Percentiles rank a stretch among this genome's conserved stretches.
These are phyloP conservation scores for Boletus barrowsii DNA, from an alignment of 768 basidiomycete species.

Conservation along the genomic window DNA sequence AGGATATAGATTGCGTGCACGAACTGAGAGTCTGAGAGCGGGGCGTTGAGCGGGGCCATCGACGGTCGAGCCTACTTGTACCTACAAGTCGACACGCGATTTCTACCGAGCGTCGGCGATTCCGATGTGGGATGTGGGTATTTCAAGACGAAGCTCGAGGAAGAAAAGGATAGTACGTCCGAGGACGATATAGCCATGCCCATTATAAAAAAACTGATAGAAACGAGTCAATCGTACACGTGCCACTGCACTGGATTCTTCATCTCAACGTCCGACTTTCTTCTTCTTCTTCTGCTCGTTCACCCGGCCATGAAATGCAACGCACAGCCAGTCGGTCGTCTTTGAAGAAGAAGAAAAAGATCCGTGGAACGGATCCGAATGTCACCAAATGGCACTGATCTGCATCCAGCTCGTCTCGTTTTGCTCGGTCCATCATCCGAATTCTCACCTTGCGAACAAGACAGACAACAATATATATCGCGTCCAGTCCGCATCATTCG, in stretches of 20 bases:
- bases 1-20: neutral
- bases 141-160: neutral
- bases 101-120: neutral
- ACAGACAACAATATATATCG: neutral
- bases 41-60: neutral
- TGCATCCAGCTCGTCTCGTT: too few species aligned
- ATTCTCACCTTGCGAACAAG: too few species aligned
- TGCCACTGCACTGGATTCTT: constrained; percentile 19
- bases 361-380: neutral
- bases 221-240: constrained; percentile 28
- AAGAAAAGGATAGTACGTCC: neutral
- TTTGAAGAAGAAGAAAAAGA: neutral
- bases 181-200: constrained; percentile 12
- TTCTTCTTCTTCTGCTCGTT: neutral
- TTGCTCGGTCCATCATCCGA: too few species aligned
- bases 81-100: neutral
- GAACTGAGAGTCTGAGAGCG: neutral
- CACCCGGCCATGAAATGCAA: neutral
- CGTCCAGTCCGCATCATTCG: constrained; percentile 3
- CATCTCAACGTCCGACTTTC: neutral
- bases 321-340: constrained; percentile 2
- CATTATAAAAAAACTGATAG: constrained; percentile 31
- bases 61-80: neutral
- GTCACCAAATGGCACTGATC: too few species aligned
- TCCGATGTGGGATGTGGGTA: neutral